Evolutionary conservation across 371 early-diverging fungal genomes (phyloP).

Genomic region (Phascolomyces articulosus): DNA sequence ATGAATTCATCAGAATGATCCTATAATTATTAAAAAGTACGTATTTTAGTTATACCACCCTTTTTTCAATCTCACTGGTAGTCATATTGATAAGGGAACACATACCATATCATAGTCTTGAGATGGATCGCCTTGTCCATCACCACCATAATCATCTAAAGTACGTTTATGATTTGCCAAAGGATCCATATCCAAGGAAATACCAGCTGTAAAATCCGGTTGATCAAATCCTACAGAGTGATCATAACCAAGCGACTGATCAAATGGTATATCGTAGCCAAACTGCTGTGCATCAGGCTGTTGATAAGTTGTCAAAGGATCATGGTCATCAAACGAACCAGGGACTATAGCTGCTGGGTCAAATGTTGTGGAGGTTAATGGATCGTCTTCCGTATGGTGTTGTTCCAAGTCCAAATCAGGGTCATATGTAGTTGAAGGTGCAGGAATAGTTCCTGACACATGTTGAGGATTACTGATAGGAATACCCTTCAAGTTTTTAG

Average conservation of each 20-base stretch:
- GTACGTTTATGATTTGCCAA: not conserved
- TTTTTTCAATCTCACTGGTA: no score
- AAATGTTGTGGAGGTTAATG: not conserved
- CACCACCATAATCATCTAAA: not conserved
- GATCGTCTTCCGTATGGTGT: not conserved
- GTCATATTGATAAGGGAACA: not conserved
- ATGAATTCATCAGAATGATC: not conserved
- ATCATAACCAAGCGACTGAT: not conserved
- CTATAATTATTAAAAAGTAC: not conserved
- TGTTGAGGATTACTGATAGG: slow-evolving; percentile 3
- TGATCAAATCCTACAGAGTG: not conserved
- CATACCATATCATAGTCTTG: slow-evolving; percentile 1
- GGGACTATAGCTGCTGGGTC: not conserved
- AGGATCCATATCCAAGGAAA: not conserved
- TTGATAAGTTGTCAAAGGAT: not conserved
- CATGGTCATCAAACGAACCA: not conserved
- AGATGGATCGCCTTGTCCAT: not conserved
- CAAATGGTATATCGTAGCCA: not conserved
- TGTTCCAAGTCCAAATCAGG: not conserved
- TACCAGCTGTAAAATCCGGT: not conserved
- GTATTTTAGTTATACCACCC: no score
- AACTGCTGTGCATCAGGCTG: not conserved
- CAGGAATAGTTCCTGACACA: not conserved
- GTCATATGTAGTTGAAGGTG: not conserved
- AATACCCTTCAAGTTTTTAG: slow-evolving; percentile 22